phyloP scores from a whole-genome alignment of 805 yeast species.

The Debaryomyces prosopidis region DNA sequence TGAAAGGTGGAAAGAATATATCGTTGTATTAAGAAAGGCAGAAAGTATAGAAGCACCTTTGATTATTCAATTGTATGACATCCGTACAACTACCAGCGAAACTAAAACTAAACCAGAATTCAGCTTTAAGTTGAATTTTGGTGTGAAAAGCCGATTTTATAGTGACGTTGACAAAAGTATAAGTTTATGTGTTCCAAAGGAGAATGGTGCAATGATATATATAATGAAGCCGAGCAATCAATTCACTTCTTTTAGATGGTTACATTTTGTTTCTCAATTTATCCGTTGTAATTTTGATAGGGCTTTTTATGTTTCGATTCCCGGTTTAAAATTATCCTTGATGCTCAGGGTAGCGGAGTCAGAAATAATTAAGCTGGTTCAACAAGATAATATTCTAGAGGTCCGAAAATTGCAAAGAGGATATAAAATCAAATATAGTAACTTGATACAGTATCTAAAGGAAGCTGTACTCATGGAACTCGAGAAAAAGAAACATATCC shows the following conservation, averaged over 20 bases:
- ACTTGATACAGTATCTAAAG: conserved; percentile 39
- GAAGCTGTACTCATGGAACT: conserved; percentile 36
- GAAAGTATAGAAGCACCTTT: conserved; percentile 53
- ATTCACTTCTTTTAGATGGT: conserved; percentile 61
- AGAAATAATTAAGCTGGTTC: conserved; percentile 21
- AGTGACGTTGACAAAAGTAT: conserved; percentile 72
- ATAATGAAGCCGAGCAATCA: conserved; percentile 57
- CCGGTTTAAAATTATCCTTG: conserved; percentile 45
- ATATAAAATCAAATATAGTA: conserved; percentile 22
- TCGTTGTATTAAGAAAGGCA: conserved; percentile 69
- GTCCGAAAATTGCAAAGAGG: conserved; percentile 17
- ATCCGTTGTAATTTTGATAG: conserved; percentile 36
- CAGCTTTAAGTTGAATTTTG: conserved; percentile 15
- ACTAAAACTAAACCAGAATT: conserved; percentile 21
- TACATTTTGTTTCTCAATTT: conserved; percentile 52
- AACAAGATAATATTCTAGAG: conserved; percentile 4
- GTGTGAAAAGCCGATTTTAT: conserved; percentile 49
- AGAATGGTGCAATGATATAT: conserved; percentile 37
- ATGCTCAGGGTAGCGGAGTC: conserved; percentile 48
- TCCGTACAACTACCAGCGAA: conserved; percentile 29
- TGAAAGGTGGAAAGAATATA: conserved; percentile 80
- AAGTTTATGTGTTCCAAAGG: conserved; percentile 41
- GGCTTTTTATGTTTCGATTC: conserved; percentile 41
- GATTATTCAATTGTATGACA: conserved; percentile 60
- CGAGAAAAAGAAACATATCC: conserved; percentile 6